Conservation (phyloP, 2,329 filamentous ascomycete genomes). For the Hypoxylon sp. region DNA sequence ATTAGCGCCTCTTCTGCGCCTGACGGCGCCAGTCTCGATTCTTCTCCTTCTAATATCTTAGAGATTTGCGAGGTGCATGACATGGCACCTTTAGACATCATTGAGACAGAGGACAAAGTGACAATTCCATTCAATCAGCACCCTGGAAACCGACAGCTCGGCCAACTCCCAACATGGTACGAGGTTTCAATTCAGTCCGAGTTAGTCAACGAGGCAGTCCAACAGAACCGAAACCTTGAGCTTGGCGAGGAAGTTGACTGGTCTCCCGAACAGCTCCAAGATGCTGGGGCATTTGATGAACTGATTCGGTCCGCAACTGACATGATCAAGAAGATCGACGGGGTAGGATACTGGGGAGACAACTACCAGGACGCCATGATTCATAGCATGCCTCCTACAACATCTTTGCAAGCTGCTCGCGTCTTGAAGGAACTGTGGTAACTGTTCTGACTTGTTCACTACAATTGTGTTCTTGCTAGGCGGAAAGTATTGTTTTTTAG, state of each 20-base stretch:
- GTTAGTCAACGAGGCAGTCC: conserved; percentile 43
- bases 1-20: neutral
- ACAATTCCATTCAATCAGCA: conserved; percentile 28
- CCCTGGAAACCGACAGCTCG: conserved; percentile 17
- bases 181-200: conserved; percentile 49
- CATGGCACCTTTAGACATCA: conserved; percentile 33
- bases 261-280: conserved; percentile 44
- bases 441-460: neutral
- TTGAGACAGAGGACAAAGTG: conserved; percentile 7
- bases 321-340: conserved; percentile 52
- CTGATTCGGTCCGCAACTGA: conserved; percentile 46
- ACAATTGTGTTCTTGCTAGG: neutral
- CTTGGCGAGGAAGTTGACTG: conserved; percentile 50
- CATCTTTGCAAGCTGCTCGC: neutral
- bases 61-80: conserved; percentile 52
- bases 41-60: conserved; percentile 33
- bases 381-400: conserved; percentile 16
- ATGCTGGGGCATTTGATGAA: conserved; percentile 44
- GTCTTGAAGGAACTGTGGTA: neutral
- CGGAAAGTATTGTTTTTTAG: neutral
- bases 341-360: conserved; percentile 50
- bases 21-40: neutral
- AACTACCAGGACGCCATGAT: conserved; percentile 45
- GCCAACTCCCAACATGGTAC: conserved; percentile 46
- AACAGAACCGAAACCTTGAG: conserved; percentile 48